phyloP scores from a whole-genome alignment of 345 rosid genomes.

The Eucalyptus polyanthemos region DNA sequence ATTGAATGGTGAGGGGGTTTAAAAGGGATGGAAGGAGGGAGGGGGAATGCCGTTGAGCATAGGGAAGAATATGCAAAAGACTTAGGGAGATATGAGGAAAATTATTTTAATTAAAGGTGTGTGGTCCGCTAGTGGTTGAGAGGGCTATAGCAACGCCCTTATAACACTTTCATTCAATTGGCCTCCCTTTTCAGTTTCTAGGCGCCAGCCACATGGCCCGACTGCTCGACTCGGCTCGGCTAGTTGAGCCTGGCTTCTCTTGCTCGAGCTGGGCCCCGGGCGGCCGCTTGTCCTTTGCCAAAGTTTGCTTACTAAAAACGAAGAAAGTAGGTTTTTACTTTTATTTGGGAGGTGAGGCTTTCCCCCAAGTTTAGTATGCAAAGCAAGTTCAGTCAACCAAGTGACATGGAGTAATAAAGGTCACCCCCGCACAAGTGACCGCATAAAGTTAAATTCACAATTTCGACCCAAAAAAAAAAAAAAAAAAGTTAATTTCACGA shows the following conservation, averaged over 20 bases:
- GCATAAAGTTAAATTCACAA: background rate
- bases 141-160: slow-evolving; percentile 14
- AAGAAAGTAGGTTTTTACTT: background rate
- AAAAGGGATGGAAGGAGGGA: background rate
- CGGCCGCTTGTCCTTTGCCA: background rate
- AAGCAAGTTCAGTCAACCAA: background rate
- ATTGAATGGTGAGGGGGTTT: background rate
- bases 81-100: background rate
- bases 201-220: slow-evolving; percentile 17
- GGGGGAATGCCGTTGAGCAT: background rate
- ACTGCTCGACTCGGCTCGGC: background rate
- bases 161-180: slow-evolving; percentile 33
- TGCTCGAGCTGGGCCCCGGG: background rate
- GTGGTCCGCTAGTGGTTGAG: slow-evolving; percentile 43
- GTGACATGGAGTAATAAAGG: background rate
- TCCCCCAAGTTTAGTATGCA: background rate
- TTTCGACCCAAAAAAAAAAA: background rate
- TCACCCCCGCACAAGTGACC: background rate
- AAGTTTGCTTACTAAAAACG: background rate
- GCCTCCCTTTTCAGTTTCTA: slow-evolving; percentile 36
- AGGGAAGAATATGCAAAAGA: background rate
- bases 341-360: background rate
- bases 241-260: background rate
- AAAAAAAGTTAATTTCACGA: background rate
- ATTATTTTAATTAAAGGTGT: background rate